Base-by-base conservation (phyloP, 306 rosid species). In the Dicorynia guianensis region DNA sequence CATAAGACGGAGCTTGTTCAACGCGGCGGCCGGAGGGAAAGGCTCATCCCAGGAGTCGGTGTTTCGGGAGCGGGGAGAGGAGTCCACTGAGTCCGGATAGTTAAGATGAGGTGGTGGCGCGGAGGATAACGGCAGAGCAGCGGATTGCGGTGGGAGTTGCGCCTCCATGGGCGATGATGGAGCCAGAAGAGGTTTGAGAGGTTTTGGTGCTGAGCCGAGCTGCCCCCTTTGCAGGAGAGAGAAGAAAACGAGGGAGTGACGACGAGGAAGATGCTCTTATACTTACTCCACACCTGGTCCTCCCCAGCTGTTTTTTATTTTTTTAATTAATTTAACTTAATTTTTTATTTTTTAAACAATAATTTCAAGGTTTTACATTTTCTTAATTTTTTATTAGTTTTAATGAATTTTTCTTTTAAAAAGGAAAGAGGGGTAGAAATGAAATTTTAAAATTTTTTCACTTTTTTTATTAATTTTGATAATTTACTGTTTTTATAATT, bases 11-110 rank as follows among this genome's bases (percentile, higher is more conserved):
- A 96, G 93, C 53, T 89, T 79, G 3, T 71, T 1, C 4, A 85
- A 50, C 14, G 83, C 77, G 11, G 89, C 69, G 36, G 76, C 35
- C 6, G 82, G 15, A 0, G 93, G 92, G 83, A 9, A 78, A 0
- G 95, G 86, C 14, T 94, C 97, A 56, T 92, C 98, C 97, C 96
- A 94, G 3, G 93, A 79, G 14, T 94, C 96, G 7, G 90, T 85
- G 89, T 85, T 90, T 4, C 97, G 93, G 18, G 97, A 92, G 19
- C 96, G 81, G 0, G 98, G 98, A 0, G 98, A 92, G 5, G 98
- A 92, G 43, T 94, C 98, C 0, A 92, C 53, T 0, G 97, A 94
- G 44, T 91, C 98, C 0, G 97, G 71, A 66, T 91, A 91, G 76
- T 75, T 84, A 4, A 85, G 77, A 66, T 85, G 92, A 1, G 85